phyloP scores from a whole-genome alignment of 352 stramenopile species.

The Pythium rhizo-oryzae region DNA sequence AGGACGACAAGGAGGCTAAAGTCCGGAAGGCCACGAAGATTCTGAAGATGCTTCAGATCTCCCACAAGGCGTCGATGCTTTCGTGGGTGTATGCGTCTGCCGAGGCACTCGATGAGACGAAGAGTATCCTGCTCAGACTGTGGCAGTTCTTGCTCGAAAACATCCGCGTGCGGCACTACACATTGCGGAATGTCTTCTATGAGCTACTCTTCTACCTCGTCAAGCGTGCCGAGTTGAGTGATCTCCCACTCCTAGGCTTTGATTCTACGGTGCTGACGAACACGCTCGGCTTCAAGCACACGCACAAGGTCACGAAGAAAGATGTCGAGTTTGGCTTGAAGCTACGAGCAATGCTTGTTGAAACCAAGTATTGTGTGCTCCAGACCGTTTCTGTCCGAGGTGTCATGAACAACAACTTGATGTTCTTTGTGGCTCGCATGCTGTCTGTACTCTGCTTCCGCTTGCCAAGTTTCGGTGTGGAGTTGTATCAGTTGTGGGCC shows the following conservation, averaged over 20 bases:
- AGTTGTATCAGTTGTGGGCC: slow-evolving; percentile 88
- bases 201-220: slow-evolving; percentile 89
- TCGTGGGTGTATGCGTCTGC: slow-evolving; percentile 87
- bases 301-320: slow-evolving; percentile 76
- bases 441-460: slow-evolving; percentile 88
- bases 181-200: slow-evolving; percentile 89
- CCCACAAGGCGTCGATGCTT: slow-evolving; percentile 89
- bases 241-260: slow-evolving; percentile 82
- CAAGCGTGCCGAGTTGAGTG: slow-evolving; percentile 85
- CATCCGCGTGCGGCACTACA: slow-evolving; percentile 90
- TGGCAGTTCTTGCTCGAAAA: slow-evolving; percentile 91
- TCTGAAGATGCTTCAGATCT: slow-evolving; percentile 89
- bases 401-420: slow-evolving; percentile 93
- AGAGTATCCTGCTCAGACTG: slow-evolving; percentile 81
- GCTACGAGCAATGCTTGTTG: slow-evolving; percentile 85
- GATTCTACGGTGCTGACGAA: slow-evolving; percentile 72
- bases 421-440: slow-evolving; percentile 91
- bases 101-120: slow-evolving; percentile 85
- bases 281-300: slow-evolving; percentile 68
- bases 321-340: slow-evolving; percentile 87
- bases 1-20: slow-evolving; percentile 90
- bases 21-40: slow-evolving; percentile 91
- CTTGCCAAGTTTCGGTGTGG: slow-evolving; percentile 84
- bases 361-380: slow-evolving; percentile 89
- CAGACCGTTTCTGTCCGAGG: slow-evolving; percentile 87